A percentile compares a stretch with the other conserved stretches of the same genome.
These are phyloP conservation scores for Lecanicillium sp. DNA, from an alignment of 2,329 filamentous ascomycete genomes.

Conservation along the genomic window DNA sequence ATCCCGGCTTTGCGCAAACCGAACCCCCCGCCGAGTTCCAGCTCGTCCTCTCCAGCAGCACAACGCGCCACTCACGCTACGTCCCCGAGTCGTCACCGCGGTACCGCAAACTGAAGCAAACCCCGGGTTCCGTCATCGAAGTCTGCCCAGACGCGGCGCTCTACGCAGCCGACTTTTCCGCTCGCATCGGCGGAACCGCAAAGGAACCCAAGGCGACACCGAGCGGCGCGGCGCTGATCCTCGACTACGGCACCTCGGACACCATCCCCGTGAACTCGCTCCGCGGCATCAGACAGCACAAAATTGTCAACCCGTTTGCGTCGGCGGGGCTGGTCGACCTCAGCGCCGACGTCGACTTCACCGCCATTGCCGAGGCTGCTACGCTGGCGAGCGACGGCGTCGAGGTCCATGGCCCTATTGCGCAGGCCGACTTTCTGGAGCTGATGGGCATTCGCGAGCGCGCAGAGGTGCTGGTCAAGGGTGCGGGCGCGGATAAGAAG, in stretches of 20 bases:
- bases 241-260: conserved; percentile 82
- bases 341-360: conserved; percentile 90
- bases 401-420: conserved; percentile 86
- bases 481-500: conserved; percentile 30
- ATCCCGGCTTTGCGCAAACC: conserved; percentile 39
- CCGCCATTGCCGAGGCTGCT: conserved; percentile 75
- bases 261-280: conserved; percentile 82
- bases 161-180: conserved; percentile 74
- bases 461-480: conserved; percentile 57
- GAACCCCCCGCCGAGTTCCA: conserved; percentile 73
- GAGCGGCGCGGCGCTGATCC: conserved; percentile 82
- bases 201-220: conserved; percentile 50
- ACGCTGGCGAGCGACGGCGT: conserved; percentile 67
- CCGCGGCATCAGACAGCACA: conserved; percentile 76
- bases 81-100: conserved; percentile 75
- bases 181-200: conserved; percentile 67
- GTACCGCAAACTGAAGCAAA: conserved; percentile 66
- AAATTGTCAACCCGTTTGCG: conserved; percentile 68
- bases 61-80: conserved; percentile 77
- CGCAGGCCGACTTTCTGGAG: conserved; percentile 73
- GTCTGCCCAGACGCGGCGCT: conserved; percentile 81
- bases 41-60: conserved; percentile 64
- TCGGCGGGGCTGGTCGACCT: conserved; percentile 79
- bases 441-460: conserved; percentile 78
- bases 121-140: conserved; percentile 68